Evolutionary conservation across 768 basidiomycete genomes (phyloP).

Genomic region (Pleurotus cornucopiae): DNA sequence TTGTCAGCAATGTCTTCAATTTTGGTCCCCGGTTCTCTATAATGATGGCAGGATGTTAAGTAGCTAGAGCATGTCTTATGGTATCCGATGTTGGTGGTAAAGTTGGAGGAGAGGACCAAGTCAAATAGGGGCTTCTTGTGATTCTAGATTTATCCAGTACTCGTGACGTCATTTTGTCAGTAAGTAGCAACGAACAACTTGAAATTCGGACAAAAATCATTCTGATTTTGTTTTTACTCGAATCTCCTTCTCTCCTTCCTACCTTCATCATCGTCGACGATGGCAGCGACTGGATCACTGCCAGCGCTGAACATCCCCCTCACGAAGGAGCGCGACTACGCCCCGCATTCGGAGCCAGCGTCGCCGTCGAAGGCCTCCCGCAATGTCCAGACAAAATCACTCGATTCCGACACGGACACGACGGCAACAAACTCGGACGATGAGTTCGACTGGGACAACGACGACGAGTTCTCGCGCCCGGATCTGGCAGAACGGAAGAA

Average conservation of each 20-base stretch:
- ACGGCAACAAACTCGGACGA: conserved; percentile 61
- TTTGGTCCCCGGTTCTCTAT: too few relatives aligned
- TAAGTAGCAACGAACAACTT: too few relatives aligned
- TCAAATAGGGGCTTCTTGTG: too few relatives aligned
- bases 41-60: too few relatives aligned
- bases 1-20: too few relatives aligned
- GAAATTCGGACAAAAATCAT: too few relatives aligned
- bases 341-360: conserved; percentile 2
- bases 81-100: too few relatives aligned
- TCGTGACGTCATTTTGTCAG: too few relatives aligned
- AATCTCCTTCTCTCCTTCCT: background rate
- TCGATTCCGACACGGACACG: conserved; percentile 32
- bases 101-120: too few relatives aligned
- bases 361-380: background rate
- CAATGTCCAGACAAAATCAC: background rate
- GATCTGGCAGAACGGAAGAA: conserved; percentile 28
- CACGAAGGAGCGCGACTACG: conserved; percentile 1
- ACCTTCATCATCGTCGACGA: background rate
- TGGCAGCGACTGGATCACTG: background rate
- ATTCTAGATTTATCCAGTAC: too few relatives aligned
- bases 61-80: too few relatives aligned
- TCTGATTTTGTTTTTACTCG: too few relatives aligned
- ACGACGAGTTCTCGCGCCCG: conserved; percentile 35
- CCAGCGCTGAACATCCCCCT: background rate
- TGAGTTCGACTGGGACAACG: conserved; percentile 75